phyloP scores from a whole-genome alignment of 2,329 filamentous ascomycete species.

The Aspergillus floridensis region DNA sequence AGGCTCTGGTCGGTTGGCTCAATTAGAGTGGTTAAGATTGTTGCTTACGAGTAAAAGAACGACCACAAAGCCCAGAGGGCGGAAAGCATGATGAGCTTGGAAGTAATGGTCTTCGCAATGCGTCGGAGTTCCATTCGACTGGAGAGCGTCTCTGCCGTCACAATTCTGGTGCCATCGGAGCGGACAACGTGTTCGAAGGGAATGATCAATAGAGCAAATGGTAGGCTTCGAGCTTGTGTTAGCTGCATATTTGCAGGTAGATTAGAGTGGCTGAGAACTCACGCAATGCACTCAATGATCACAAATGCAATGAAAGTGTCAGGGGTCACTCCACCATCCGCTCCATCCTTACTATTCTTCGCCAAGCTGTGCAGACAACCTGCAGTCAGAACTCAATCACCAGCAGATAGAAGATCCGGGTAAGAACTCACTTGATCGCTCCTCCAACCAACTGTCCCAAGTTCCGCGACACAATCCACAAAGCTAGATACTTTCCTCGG shows the following conservation, averaged over 20 bases:
- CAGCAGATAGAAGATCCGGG: too few species aligned
- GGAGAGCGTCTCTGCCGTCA: slow-evolving; percentile 41
- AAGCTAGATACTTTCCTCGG: slow-evolving; percentile 49
- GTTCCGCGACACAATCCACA: slow-evolving; percentile 51
- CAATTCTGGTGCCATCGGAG: slow-evolving; percentile 46
- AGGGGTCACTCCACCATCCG: slow-evolving; percentile 41
- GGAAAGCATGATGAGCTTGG: slow-evolving; percentile 41
- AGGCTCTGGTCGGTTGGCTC: background rate
- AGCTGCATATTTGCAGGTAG: too few species aligned
- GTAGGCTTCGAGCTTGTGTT: slow-evolving; percentile 28
- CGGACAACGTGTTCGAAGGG: slow-evolving; percentile 48
- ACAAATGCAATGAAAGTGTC: slow-evolving; percentile 50
- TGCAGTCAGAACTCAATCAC: background rate
- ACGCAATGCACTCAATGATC: slow-evolving; percentile 49
- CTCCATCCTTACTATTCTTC: slow-evolving; percentile 39
- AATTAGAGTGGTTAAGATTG: background rate
- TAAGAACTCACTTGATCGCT: slow-evolving; percentile 42
- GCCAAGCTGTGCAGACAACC: slow-evolving; percentile 26
- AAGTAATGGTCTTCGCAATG: slow-evolving; percentile 40
- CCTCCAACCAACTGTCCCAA: slow-evolving; percentile 49
- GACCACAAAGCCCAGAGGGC: slow-evolving; percentile 48
- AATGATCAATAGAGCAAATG: slow-evolving; percentile 48
- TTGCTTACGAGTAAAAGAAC: slow-evolving; percentile 43
- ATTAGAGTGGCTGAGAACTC: slow-evolving; percentile 12
- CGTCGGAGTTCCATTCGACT: slow-evolving; percentile 43